Conservation (phyloP, 1,284 basidiomycete genomes). For the Paramarasmius palmivorus region DNA sequence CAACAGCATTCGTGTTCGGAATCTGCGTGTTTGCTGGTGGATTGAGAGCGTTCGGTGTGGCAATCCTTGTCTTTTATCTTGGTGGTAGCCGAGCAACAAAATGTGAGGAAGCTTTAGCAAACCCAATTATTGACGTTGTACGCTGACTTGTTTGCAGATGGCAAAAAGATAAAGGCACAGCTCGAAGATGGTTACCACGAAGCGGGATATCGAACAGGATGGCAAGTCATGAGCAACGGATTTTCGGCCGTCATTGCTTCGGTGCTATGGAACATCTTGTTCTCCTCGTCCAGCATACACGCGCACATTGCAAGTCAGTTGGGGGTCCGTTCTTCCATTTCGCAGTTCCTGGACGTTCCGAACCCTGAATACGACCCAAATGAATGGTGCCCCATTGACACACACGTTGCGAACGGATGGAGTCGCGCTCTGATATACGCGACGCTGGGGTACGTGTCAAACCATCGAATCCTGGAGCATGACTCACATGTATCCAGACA, state of each 20-base stretch:
- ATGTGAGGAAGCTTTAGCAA: constrained; percentile 37
- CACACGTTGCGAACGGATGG: constrained; percentile 40
- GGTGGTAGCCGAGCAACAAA: constrained; percentile 85
- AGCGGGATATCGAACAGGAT: constrained; percentile 69
- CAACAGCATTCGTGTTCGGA: constrained; percentile 77
- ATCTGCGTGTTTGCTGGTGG: constrained; percentile 62
- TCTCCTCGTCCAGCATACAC: constrained; percentile 37
- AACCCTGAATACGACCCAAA: constrained; percentile 20
- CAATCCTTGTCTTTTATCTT: constrained; percentile 83
- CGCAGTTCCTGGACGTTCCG: constrained; percentile 18
- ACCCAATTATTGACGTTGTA: background rate
- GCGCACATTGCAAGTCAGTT: constrained; percentile 28
- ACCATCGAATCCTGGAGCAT: background rate
- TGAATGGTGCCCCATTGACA: constrained; percentile 57
- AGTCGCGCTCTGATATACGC: constrained; percentile 65
- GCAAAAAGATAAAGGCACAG: constrained; percentile 66
- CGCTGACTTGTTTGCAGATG: constrained; percentile 38
- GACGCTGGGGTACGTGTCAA: constrained; percentile 66
- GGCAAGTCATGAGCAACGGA: constrained; percentile 84
- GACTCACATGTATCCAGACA: constrained; percentile 46
- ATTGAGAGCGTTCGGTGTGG: constrained; percentile 66
- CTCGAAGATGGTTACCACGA: constrained; percentile 81
- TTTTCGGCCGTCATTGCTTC: constrained; percentile 69
- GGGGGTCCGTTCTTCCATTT: background rate
- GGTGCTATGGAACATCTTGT: constrained; percentile 63